phyloP scores from a whole-genome alignment of 148 eudicot genomes.

The Cornus florida region DNA sequence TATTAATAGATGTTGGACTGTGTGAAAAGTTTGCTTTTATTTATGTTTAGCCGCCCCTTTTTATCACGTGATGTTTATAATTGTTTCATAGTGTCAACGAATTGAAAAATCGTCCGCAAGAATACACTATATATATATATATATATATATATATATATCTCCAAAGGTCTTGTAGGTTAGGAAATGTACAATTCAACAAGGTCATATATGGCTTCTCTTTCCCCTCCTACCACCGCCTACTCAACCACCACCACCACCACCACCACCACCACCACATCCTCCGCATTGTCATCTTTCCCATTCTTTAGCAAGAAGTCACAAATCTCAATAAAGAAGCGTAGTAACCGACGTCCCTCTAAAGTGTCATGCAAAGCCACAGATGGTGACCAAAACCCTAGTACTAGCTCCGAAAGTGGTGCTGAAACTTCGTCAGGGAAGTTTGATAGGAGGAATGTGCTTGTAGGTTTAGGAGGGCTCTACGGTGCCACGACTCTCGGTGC shows the following conservation, averaged over 20 bases:
- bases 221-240: constrained; percentile 9
- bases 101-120: background rate
- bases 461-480: constrained; percentile 74
- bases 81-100: background rate
- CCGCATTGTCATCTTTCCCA: background rate
- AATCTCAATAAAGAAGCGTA: constrained; percentile 18
- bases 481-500: constrained; percentile 36
- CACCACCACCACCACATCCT: constrained; percentile 20
- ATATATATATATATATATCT: background rate
- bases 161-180: background rate
- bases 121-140: too few species aligned
- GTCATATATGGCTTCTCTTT: constrained; percentile 25
- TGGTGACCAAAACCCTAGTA: constrained; percentile 9
- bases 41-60: background rate
- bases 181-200: background rate
- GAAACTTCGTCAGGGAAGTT: constrained; percentile 26
- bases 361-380: constrained; percentile 42
- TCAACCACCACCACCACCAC: constrained; percentile 21
- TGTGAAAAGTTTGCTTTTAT: too few species aligned
- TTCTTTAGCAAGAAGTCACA: constrained; percentile 16
- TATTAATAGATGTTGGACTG: too few species aligned
- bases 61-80: background rate
- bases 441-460: constrained; percentile 59
- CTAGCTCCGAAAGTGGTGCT: constrained; percentile 3
- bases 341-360: constrained; percentile 4